A percentile compares a stretch with the other conserved stretches of the same genome.
Conservation (phyloP, 2,329 filamentous ascomycete species). For the Penicillium sp. region DNA sequence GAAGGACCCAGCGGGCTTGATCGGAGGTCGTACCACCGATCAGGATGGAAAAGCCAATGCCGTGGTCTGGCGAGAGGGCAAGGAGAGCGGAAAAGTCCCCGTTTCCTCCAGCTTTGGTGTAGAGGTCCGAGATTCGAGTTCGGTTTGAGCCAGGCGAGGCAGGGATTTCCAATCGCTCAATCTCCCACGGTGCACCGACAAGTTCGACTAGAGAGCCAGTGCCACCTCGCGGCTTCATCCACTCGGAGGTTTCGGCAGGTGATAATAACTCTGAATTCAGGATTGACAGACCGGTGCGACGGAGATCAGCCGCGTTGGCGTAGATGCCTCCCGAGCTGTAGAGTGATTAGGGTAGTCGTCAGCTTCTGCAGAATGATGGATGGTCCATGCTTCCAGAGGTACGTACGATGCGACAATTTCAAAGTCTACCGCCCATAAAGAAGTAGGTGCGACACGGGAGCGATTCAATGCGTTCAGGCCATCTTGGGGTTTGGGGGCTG, state of each 20-base stretch:
- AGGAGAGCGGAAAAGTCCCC: conserved; percentile 5
- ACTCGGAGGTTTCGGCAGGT: conserved; percentile 3
- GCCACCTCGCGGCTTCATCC: conserved; percentile 11
- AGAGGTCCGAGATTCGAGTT: conserved; percentile 8
- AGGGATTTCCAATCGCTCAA: conserved; percentile 5
- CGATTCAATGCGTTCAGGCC: not conserved
- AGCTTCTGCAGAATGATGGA: not conserved
- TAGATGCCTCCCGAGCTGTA: conserved; percentile 6
- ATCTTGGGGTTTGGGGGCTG: not conserved
- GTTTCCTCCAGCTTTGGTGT: conserved; percentile 9
- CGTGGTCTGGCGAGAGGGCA: conserved; percentile 8
- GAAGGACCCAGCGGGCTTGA: conserved; percentile 5
- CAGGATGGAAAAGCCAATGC: conserved; percentile 7
- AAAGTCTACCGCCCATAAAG: not conserved
- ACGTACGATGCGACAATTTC: conserved; percentile 1
- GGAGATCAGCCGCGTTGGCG: conserved; percentile 4
- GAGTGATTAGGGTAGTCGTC: not conserved
- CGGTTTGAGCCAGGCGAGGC: conserved; percentile 6
- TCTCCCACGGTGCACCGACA: conserved; percentile 10
- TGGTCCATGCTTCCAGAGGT: too few species aligned
- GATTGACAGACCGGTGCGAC: conserved; percentile 6
- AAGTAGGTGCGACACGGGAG: not conserved
- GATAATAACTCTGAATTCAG: conserved; percentile 7
- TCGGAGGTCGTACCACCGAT: conserved; percentile 3
- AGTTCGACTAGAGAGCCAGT: conserved; percentile 7